Conservation (phyloP, 1,139 yeast genomes). For the Blastobotrys capitulatus region DNA sequence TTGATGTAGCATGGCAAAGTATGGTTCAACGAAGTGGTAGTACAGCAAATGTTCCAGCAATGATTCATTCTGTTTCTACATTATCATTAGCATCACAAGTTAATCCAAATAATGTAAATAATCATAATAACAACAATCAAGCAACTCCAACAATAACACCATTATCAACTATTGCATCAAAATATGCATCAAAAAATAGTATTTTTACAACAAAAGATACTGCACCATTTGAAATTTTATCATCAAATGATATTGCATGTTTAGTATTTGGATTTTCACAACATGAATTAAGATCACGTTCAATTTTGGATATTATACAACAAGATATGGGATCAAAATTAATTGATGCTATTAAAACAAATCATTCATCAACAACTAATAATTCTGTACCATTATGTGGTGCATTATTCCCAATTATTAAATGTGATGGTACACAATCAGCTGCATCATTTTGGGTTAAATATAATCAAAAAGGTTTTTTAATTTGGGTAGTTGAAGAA, state of each 20-base stretch:
- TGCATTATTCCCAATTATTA: conserved; percentile 45
- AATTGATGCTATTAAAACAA: conserved; percentile 2
- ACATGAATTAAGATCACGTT: conserved; percentile 53
- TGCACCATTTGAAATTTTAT: conserved; percentile 76
- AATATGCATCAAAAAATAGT: conserved; percentile 39
- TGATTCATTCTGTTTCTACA: conserved; percentile 21
- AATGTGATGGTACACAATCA: conserved; percentile 35
- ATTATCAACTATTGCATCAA: conserved; percentile 28
- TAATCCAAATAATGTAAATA: background rate
- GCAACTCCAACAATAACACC: conserved; percentile 20
- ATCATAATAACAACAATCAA: background rate
- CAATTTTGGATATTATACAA: conserved; percentile 58
- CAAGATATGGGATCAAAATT: conserved; percentile 4
- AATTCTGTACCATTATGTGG: conserved; percentile 48
- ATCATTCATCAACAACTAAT: background rate
- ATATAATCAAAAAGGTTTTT: conserved; percentile 51
- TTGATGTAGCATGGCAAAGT: conserved; percentile 24
- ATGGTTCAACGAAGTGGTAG: conserved; percentile 22
- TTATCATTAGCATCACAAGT: conserved; percentile 15
- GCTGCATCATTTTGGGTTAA: conserved; percentile 71
- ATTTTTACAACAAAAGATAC: conserved; percentile 72
- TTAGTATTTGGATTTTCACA: conserved; percentile 78
- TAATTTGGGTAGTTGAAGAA: conserved; percentile 84
- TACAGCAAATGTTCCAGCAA: conserved; percentile 14
- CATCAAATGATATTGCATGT: conserved; percentile 88